Percentiles rank a stretch among this genome's conserved stretches.
Evolutionary conservation across 345 rosid genomes (phyloP).

Genomic region (Conringia planisiliqua): DNA sequence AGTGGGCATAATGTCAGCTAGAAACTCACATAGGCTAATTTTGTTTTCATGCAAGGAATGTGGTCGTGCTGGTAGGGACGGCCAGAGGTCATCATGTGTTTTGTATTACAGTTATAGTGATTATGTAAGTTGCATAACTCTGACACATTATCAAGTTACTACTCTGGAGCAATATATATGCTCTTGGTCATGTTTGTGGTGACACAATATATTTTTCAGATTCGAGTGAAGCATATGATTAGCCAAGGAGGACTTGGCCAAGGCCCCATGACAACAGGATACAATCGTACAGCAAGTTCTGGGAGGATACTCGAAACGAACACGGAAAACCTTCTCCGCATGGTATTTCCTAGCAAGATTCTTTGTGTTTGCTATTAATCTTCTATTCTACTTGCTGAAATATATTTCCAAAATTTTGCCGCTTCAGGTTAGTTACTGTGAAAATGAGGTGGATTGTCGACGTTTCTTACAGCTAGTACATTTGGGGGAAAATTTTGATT

Average conservation of each 20-base stretch:
- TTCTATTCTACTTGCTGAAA: background rate
- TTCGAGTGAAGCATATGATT: constrained; percentile 89
- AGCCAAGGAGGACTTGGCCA: constrained; percentile 78
- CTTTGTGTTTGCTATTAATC: background rate
- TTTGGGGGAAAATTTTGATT: constrained; percentile 82
- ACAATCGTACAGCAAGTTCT: constrained; percentile 54
- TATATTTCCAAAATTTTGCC: constrained; percentile 11
- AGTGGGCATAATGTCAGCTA: too few relatives aligned
- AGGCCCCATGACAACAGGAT: constrained; percentile 53
- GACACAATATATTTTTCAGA: constrained; percentile 44
- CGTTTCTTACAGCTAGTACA: constrained; percentile 83
- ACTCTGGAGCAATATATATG: background rate
- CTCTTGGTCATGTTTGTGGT: constrained; percentile 15
- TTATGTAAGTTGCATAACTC: constrained; percentile 55
- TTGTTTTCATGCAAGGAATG: constrained; percentile 59
- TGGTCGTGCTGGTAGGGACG: constrained; percentile 98
- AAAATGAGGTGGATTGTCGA: constrained; percentile 90
- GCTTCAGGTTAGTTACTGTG: constrained; percentile 87
- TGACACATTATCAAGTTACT: background rate
- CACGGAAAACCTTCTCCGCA: constrained; percentile 80
- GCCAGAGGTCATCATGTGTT: constrained; percentile 81
- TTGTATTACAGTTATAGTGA: constrained; percentile 87
- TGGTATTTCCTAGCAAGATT: constrained; percentile 44
- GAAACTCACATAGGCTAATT: constrained; percentile 1
- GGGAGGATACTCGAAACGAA: constrained; percentile 83